These are phyloP conservation scores for Calocybe gangraenosa DNA, from an alignment of 768 basidiomycete genomes.

Conservation along the genomic window DNA sequence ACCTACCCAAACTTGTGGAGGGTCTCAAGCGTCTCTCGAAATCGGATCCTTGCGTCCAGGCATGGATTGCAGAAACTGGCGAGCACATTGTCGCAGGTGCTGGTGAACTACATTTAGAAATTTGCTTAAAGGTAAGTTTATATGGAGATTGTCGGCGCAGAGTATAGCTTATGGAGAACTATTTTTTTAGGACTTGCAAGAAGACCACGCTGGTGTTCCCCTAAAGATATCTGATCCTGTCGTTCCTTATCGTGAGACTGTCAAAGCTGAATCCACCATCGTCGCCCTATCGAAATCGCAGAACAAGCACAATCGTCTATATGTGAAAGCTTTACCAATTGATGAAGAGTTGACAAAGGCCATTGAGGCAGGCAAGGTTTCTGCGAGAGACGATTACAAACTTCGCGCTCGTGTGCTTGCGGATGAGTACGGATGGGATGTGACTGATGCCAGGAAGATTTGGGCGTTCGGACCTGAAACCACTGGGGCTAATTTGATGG, in stretches of 20 bases:
- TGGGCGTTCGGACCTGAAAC: slow-evolving; percentile 99
- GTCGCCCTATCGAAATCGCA: slow-evolving; percentile 98
- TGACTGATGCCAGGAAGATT: slow-evolving; percentile 98
- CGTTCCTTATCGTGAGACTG: slow-evolving; percentile 97
- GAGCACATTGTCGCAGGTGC: slow-evolving; percentile 99
- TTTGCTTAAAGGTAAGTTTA: slow-evolving; percentile 85
- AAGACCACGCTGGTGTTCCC: slow-evolving; percentile 99
- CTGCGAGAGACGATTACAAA: slow-evolving; percentile 96
- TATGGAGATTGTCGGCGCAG: background rate
- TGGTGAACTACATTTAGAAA: slow-evolving; percentile 98
- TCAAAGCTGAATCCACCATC: slow-evolving; percentile 92
- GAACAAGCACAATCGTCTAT: slow-evolving; percentile 99
- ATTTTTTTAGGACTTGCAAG: slow-evolving; percentile 83
- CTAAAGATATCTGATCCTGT: slow-evolving; percentile 98
- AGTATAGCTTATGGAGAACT: background rate
- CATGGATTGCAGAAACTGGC: slow-evolving; percentile 87
- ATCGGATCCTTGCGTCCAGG: slow-evolving; percentile 98
- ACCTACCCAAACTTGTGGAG: slow-evolving; percentile 99
- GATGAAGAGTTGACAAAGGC: slow-evolving; percentile 93
- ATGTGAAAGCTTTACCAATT: slow-evolving; percentile 87
- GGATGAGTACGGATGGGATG: slow-evolving; percentile 97
- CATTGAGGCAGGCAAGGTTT: slow-evolving; percentile 85
- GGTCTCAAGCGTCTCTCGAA: slow-evolving; percentile 99
- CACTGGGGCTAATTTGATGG: slow-evolving; percentile 93
- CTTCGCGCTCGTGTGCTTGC: slow-evolving; percentile 91